Evolutionary conservation across 345 rosid genomes (phyloP).

Genomic region (Triadica sebifera): DNA sequence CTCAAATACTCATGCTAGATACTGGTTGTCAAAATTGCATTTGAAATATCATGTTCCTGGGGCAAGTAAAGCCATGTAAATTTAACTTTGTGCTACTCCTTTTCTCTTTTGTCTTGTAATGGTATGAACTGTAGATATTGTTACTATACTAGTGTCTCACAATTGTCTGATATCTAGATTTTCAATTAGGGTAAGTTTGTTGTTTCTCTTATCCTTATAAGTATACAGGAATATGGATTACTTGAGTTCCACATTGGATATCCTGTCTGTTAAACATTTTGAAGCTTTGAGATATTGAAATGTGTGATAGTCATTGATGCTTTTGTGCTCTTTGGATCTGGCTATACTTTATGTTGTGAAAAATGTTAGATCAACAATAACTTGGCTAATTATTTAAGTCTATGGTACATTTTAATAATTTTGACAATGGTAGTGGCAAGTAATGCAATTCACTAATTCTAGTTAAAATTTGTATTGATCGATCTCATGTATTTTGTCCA

Average conservation of each 20-base stretch:
- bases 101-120: not conserved
- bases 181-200: not conserved
- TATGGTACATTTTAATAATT: not conserved
- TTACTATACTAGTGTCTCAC: not conserved
- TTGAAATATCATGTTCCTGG: slow-evolving; percentile 88
- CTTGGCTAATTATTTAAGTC: not conserved
- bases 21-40: slow-evolving; percentile 77
- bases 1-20: slow-evolving; percentile 79
- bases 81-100: slow-evolving; percentile 3
- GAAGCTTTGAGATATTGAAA: not conserved
- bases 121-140: not conserved
- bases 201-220: not conserved
- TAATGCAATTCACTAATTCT: not conserved
- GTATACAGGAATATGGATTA: not conserved
- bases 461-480: not conserved
- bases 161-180: not conserved
- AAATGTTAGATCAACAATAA: not conserved
- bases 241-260: slow-evolving; percentile 1
- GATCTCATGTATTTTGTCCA: not conserved
- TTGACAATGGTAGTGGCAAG: not conserved
- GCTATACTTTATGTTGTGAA: not conserved
- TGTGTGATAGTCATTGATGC: not conserved
- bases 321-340: too few species aligned
- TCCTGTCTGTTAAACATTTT: slow-evolving; percentile 7
- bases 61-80: slow-evolving; percentile 82